A percentile compares a stretch with the other conserved stretches of the same genome.
phyloP scores from a whole-genome alignment of 768 basidiomycete species.

The Lactarius quietus region DNA sequence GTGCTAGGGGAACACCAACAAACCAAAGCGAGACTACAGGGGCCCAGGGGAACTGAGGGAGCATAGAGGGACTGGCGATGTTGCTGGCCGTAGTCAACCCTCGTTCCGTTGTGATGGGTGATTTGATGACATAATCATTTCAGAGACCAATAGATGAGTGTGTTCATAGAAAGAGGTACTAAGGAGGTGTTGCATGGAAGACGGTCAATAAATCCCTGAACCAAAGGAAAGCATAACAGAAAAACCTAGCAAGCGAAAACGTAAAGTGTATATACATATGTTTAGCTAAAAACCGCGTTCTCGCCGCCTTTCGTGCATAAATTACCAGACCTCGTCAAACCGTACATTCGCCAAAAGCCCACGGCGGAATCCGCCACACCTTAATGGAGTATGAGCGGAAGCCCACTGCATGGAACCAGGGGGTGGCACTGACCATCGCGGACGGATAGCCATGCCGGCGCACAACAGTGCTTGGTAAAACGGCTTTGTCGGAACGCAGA shows the following conservation, averaged over 20 bases:
- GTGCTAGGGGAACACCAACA: background rate
- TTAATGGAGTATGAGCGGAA: background rate
- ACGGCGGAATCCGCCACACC: background rate
- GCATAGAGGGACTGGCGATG: background rate
- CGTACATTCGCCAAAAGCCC: slow-evolving; percentile 7
- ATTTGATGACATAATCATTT: slow-evolving; percentile 15
- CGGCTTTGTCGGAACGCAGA: slow-evolving; percentile 1
- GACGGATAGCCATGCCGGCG: background rate
- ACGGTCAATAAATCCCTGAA: background rate
- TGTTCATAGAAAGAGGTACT: background rate
- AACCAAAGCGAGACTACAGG: background rate
- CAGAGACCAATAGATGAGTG: background rate
- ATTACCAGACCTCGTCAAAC: slow-evolving; percentile 3
- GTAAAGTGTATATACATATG: slow-evolving; percentile 2
- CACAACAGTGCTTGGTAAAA: background rate
- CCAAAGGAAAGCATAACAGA: background rate
- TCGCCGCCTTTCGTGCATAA: slow-evolving; percentile 13
- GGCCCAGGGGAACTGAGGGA: slow-evolving; percentile 1
- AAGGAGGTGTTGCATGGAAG: background rate
- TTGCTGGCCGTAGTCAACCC: background rate
- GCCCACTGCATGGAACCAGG: background rate
- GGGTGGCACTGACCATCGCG: slow-evolving; percentile 2
- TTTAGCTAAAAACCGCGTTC: slow-evolving; percentile 1
- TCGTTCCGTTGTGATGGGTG: background rate
- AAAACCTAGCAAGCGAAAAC: background rate